Evolutionary conservation across 2,329 filamentous ascomycete species (phyloP).

Genomic region (Monilinia polystroma): DNA sequence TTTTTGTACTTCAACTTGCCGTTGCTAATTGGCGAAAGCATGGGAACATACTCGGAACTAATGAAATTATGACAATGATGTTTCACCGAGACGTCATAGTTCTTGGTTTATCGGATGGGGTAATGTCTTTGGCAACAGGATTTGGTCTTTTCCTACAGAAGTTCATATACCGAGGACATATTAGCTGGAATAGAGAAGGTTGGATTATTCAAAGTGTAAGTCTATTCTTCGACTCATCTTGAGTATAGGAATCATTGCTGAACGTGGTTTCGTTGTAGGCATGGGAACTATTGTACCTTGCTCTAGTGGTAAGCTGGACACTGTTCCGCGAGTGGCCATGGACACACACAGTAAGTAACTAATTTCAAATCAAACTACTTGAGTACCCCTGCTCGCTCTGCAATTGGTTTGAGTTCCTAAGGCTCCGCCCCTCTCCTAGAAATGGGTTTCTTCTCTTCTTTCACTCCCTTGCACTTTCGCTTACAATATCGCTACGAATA

Average conservation of each 20-base stretch:
- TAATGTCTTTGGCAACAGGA: slow-evolving; percentile 65
- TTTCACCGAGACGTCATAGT: slow-evolving; percentile 55
- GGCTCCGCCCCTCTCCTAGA: neutral
- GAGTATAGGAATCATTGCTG: neutral
- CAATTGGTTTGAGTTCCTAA: neutral
- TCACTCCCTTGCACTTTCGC: neutral
- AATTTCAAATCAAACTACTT: neutral
- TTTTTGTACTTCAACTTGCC: slow-evolving; percentile 66
- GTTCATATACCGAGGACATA: slow-evolving; percentile 54
- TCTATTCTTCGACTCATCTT: slow-evolving; percentile 12
- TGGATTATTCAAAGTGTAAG: slow-evolving; percentile 71
- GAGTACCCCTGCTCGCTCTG: neutral
- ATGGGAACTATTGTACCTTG: slow-evolving; percentile 68
- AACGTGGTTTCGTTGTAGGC: slow-evolving; percentile 44
- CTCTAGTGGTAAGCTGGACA: slow-evolving; percentile 61
- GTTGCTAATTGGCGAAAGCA: slow-evolving; percentile 67
- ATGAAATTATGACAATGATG: slow-evolving; percentile 72
- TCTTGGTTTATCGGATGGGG: slow-evolving; percentile 62
- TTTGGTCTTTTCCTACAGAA: slow-evolving; percentile 66
- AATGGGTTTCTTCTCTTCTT: neutral
- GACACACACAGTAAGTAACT: slow-evolving; percentile 65
- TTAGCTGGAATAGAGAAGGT: slow-evolving; percentile 66
- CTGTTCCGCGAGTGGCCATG: slow-evolving; percentile 75
- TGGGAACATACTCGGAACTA: slow-evolving; percentile 66
- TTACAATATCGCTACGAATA: slow-evolving; percentile 3